A percentile compares a stretch with the other conserved stretches of the same genome.
Conservation (phyloP, 768 basidiomycete species). For the Mycena indigotica region DNA sequence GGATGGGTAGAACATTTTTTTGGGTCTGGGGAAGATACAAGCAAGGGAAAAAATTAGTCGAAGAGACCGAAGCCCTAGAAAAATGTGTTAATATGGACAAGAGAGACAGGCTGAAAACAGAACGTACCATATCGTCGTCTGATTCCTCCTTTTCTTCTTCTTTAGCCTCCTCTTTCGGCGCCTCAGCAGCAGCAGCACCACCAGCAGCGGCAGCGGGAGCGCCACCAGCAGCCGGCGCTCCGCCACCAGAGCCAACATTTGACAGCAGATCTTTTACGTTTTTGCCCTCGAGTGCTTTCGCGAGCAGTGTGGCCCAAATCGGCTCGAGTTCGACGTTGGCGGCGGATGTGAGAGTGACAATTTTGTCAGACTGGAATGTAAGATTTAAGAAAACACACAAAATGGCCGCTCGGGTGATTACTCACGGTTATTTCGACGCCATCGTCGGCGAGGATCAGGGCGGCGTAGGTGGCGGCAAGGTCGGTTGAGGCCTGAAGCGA, state of each 20-base stretch:
- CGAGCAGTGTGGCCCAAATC: constrained; percentile 96
- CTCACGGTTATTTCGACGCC: constrained; percentile 95
- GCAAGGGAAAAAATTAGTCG: constrained; percentile 58
- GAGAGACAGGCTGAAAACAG: background rate
- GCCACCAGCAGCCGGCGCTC: constrained; percentile 70
- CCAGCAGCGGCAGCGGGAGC: constrained; percentile 55
- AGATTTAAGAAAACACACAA: background rate
- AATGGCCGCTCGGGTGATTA: constrained; percentile 23
- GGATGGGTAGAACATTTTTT: background rate
- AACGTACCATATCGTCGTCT: constrained; percentile 87
- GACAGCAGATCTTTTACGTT: constrained; percentile 94
- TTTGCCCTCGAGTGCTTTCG: constrained; percentile 98
- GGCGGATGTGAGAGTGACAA: constrained; percentile 78
- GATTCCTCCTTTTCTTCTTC: constrained; percentile 89
- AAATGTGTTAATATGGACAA: background rate
- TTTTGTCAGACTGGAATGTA: constrained; percentile 80
- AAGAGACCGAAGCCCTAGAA: constrained; percentile 92
- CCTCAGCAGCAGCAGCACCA: constrained; percentile 67
- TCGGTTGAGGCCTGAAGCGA: constrained; percentile 55
- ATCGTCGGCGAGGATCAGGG: constrained; percentile 98
- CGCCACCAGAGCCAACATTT: constrained; percentile 93
- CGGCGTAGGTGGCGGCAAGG: constrained; percentile 94
- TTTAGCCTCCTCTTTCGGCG: constrained; percentile 78
- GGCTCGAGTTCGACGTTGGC: constrained; percentile 88
- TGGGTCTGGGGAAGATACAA: background rate